Evolutionary conservation across 2,329 filamentous ascomycete species (phyloP).

Genomic region (Fusarium oxysporum): DNA sequence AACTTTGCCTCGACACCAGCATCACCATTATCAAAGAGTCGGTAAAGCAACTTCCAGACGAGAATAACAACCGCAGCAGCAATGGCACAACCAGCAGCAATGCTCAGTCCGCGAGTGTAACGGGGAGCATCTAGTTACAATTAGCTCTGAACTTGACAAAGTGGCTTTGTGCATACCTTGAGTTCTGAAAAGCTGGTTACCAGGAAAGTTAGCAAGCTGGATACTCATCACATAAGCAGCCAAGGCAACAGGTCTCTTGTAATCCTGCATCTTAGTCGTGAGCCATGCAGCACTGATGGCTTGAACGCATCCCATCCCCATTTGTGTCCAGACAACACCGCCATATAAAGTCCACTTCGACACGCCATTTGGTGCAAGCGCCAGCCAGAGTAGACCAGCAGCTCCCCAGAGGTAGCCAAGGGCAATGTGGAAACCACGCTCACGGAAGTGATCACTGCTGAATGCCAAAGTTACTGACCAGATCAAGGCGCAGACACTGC

Average conservation of each 20-base stretch:
- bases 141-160: neutral
- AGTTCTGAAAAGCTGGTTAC: conserved; percentile 46
- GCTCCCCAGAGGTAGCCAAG: conserved; percentile 44
- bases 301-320: conserved; percentile 49
- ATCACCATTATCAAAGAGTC: conserved; percentile 45
- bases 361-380: conserved; percentile 39
- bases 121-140: conserved; percentile 40
- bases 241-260: conserved; percentile 45
- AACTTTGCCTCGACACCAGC: conserved; percentile 37
- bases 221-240: conserved; percentile 50
- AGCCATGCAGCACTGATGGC: conserved; percentile 49
- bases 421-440: conserved; percentile 47
- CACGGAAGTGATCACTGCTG: conserved; percentile 45
- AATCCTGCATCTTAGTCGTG: conserved; percentile 45
- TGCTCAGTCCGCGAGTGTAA: conserved; percentile 42
- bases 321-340: conserved; percentile 48
- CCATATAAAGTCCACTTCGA: conserved; percentile 46
- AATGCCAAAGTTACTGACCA: conserved; percentile 43
- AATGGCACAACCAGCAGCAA: conserved; percentile 44
- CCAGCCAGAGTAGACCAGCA: conserved; percentile 45
- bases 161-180: conserved; percentile 27
- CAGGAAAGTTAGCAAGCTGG: conserved; percentile 48
- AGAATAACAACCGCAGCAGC: conserved; percentile 43
- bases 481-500: conserved; percentile 44
- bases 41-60: conserved; percentile 47